Percentiles rank a stretch among this genome's conserved stretches.
Conservation (phyloP, 2,329 filamentous ascomycete genomes). For the Aspergillus pseudotamarii region DNA sequence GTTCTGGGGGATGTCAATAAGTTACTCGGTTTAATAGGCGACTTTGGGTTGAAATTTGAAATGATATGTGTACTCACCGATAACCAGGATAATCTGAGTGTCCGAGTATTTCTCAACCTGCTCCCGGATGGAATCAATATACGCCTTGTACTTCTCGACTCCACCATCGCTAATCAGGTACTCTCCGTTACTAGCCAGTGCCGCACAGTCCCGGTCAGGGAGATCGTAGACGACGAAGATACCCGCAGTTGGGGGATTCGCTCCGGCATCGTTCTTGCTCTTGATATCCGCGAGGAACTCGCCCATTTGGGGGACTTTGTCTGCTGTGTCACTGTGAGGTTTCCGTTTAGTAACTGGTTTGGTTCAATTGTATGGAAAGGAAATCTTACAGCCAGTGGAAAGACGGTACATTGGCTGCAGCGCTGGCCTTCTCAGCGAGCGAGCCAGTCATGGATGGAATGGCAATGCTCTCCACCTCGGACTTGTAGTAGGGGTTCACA, state of each 20-base stretch:
- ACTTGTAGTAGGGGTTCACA: constrained; percentile 57
- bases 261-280: constrained; percentile 51
- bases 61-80: constrained; percentile 40
- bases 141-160: constrained; percentile 55
- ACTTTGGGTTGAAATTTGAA: too few species aligned
- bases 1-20: constrained; percentile 53
- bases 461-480: constrained; percentile 57
- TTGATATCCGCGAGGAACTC: constrained; percentile 53
- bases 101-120: constrained; percentile 59
- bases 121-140: constrained; percentile 58
- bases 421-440: constrained; percentile 53
- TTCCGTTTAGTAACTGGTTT: not conserved
- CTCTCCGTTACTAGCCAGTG: constrained; percentile 66
- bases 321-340: constrained; percentile 45
- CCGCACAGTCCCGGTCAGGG: constrained; percentile 66
- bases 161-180: constrained; percentile 58
- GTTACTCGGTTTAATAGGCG: too few species aligned
- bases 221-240: constrained; percentile 66
- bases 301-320: constrained; percentile 54
- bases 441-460: constrained; percentile 64
- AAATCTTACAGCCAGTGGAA: constrained; percentile 56
- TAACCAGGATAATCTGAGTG: constrained; percentile 52
- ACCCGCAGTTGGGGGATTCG: constrained; percentile 49
- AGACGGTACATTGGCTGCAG: constrained; percentile 54
- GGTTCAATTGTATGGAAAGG: not conserved